phyloP scores from a whole-genome alignment of 202 grass and related monocot species.

The Digitaria exilis region DNA sequence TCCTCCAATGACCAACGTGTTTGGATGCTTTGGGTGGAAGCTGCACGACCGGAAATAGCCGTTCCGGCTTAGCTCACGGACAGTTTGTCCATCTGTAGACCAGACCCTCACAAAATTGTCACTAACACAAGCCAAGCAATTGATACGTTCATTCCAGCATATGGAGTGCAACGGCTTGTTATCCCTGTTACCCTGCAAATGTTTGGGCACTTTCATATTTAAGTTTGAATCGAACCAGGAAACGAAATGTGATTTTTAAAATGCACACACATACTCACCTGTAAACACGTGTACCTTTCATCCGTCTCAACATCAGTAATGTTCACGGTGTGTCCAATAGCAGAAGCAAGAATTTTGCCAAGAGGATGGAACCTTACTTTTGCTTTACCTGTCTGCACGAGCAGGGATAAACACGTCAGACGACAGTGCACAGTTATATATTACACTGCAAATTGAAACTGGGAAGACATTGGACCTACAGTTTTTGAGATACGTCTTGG shows the following conservation, averaged over 20 bases:
- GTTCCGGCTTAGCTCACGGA: constrained; percentile 51
- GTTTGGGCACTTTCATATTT: background rate
- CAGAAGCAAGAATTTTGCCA: constrained; percentile 54
- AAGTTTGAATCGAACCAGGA: background rate
- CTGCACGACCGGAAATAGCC: constrained; percentile 13
- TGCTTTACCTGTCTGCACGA: constrained; percentile 46
- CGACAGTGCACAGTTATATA: background rate
- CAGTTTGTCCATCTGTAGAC: constrained; percentile 32
- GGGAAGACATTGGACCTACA: background rate
- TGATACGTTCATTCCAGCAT: constrained; percentile 60
- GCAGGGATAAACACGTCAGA: background rate
- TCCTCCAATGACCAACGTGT: constrained; percentile 32
- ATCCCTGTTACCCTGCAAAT: constrained; percentile 51
- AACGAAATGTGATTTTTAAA: background rate
- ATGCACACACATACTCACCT: background rate
- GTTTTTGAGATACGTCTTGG: constrained; percentile 35
- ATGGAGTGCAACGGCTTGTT: constrained; percentile 43
- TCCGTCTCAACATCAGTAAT: constrained; percentile 53
- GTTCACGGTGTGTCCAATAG: constrained; percentile 50
- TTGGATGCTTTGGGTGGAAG: constrained; percentile 28
- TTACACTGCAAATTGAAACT: background rate
- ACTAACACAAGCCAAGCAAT: constrained; percentile 52
- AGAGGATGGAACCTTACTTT: constrained; percentile 65
- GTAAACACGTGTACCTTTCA: constrained; percentile 29
- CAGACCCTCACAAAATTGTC: constrained; percentile 56